phyloP scores from a whole-genome alignment of 805 yeast genomes.

The Metschnikowia baotianmanensis region DNA sequence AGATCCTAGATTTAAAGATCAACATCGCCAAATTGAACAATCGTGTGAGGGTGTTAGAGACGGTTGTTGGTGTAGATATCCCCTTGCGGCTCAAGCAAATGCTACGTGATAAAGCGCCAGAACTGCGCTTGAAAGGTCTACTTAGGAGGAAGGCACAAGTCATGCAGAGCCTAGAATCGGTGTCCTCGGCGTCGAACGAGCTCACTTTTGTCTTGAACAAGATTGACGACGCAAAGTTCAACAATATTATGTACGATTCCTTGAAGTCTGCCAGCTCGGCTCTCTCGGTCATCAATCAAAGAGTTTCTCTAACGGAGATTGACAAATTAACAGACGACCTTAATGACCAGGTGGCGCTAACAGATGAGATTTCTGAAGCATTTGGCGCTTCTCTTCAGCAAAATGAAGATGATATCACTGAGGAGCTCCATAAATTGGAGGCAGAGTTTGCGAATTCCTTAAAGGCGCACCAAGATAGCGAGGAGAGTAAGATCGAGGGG shows the following conservation, averaged over 20 bases:
- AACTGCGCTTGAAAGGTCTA: conserved; percentile 19
- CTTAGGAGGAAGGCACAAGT: conserved; percentile 18
- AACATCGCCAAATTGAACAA: conserved; percentile 20
- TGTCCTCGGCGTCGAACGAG: conserved; percentile 20
- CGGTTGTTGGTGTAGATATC: conserved; percentile 20
- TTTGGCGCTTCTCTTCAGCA: conserved; percentile 15
- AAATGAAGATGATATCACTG: conserved; percentile 30
- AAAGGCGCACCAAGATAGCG: neutral
- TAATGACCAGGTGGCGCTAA: conserved; percentile 27
- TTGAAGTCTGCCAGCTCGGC: conserved; percentile 26
- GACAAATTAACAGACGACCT: conserved; percentile 28
- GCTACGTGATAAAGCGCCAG: conserved; percentile 17
- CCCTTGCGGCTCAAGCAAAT: conserved; percentile 17
- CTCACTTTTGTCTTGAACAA: conserved; percentile 26
- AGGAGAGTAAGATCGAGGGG: too few relatives aligned
- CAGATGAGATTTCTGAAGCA: conserved; percentile 29
- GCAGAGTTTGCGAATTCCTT: conserved; percentile 13
- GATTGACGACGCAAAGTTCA: conserved; percentile 36
- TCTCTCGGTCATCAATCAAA: conserved; percentile 28
- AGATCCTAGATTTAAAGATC: conserved; percentile 28
- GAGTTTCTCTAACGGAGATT: conserved; percentile 27
- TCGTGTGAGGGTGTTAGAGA: conserved; percentile 21
- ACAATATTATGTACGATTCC: conserved; percentile 25
- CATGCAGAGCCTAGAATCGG: conserved; percentile 19
- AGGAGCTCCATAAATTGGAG: conserved; percentile 27